A percentile compares a stretch with the other conserved stretches of the same genome.
Evolutionary conservation across 2,329 filamentous ascomycete species (phyloP).

Genomic region (Ophiostoma quercus): DNA sequence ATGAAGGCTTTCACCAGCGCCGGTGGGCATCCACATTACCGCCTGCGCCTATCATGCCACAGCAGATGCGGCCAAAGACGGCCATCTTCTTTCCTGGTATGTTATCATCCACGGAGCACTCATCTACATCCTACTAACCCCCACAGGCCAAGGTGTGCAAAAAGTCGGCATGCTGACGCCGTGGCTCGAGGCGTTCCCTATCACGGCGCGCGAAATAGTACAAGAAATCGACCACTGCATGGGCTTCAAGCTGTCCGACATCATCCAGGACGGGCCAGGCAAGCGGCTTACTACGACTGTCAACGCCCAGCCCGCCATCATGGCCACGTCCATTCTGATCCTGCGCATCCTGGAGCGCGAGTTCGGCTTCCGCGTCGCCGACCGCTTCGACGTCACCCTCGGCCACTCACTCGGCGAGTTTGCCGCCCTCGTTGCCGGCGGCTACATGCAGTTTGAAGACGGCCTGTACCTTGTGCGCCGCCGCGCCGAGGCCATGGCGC

Average conservation of each 20-base stretch:
- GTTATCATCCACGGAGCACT: neutral
- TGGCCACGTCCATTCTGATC: slow-evolving; percentile 89
- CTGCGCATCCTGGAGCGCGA: slow-evolving; percentile 80
- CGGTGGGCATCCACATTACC: slow-evolving; percentile 19
- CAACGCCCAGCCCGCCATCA: slow-evolving; percentile 91
- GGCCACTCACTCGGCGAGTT: slow-evolving; percentile 94
- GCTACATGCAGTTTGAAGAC: slow-evolving; percentile 72
- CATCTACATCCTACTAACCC: neutral
- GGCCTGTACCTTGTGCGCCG: slow-evolving; percentile 70
- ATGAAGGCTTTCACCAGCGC: neutral
- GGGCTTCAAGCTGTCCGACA: slow-evolving; percentile 65
- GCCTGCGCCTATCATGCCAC: neutral
- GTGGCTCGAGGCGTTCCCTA: slow-evolving; percentile 82
- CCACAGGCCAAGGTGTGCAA: slow-evolving; percentile 76
- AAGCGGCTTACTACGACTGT: slow-evolving; percentile 71
- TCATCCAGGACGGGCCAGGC: slow-evolving; percentile 77
- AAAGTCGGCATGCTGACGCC: slow-evolving; percentile 80
- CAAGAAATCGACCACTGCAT: slow-evolving; percentile 80
- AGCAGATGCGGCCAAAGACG: slow-evolving; percentile 38
- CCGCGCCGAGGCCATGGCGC: slow-evolving; percentile 77
- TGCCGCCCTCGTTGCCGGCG: slow-evolving; percentile 78
- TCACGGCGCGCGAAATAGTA: slow-evolving; percentile 67
- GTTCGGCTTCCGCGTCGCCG: slow-evolving; percentile 67
- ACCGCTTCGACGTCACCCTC: slow-evolving; percentile 73
- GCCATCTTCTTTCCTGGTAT: slow-evolving; percentile 58